Percentiles rank a stretch among this genome's conserved stretches.
phyloP scores from a whole-genome alignment of 2,329 filamentous ascomycete species.

The Chrysoporthe austroafricana region DNA sequence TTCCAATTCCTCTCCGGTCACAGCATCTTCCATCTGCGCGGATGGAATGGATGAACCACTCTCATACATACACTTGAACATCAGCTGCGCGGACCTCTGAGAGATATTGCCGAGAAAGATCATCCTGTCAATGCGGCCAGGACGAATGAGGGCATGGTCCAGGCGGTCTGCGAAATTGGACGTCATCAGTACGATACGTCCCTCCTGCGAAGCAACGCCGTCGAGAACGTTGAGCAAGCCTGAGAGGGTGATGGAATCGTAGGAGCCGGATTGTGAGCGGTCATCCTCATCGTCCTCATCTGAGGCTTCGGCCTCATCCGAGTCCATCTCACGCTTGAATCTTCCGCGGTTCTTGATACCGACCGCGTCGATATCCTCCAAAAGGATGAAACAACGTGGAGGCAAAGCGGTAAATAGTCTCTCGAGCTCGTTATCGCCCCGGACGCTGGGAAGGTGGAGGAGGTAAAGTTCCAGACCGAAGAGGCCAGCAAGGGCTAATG shows the following conservation, averaged over 20 bases:
- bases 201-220: slow-evolving; percentile 68
- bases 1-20: slow-evolving; percentile 37
- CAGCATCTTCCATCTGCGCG: not conserved
- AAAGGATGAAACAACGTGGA: slow-evolving; percentile 70
- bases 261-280: slow-evolving; percentile 27
- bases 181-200: slow-evolving; percentile 67
- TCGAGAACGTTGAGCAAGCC: slow-evolving; percentile 82
- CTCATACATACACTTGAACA: slow-evolving; percentile 53
- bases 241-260: slow-evolving; percentile 65
- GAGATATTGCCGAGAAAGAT: slow-evolving; percentile 59
- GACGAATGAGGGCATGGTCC: slow-evolving; percentile 65
- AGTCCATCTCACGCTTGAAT: slow-evolving; percentile 54
- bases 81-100: slow-evolving; percentile 46
- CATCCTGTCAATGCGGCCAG: slow-evolving; percentile 64
- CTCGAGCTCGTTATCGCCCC: slow-evolving; percentile 68
- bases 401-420: slow-evolving; percentile 70
- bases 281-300: slow-evolving; percentile 31
- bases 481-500: slow-evolving; percentile 70
- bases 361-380: slow-evolving; percentile 78
- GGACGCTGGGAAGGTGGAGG: slow-evolving; percentile 66
- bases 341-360: slow-evolving; percentile 41
- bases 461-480: slow-evolving; percentile 76
- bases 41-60: slow-evolving; percentile 36
- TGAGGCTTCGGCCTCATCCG: slow-evolving; percentile 19
- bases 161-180: slow-evolving; percentile 67